Evolutionary conservation across 176 grass and related monocot genomes (phyloP), one percentile per base, ranked within the genome.

Genomic region (Lolium perenne): DNA sequence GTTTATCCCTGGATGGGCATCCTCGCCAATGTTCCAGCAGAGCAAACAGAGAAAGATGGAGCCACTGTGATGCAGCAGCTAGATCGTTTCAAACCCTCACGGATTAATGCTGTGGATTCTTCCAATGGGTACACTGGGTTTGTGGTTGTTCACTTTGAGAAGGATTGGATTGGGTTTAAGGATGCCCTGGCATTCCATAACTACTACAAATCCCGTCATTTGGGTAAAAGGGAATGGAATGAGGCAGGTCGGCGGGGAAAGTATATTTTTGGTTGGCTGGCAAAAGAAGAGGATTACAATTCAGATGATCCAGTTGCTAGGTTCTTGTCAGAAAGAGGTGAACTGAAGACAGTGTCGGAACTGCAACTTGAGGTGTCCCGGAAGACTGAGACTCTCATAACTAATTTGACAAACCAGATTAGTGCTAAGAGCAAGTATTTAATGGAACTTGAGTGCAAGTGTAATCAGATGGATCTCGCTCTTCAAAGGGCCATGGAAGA

Each of bases 1-100:
- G 92, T 94, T 17, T 91, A 63, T 46, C 89, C 89, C 1, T 94
- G 89, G 92, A 94, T 91, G 92, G 89, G 89, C 21, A 50, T 94
- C 83, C 53, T 89, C 1, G 50, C 84, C 10, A 94, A 94, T 45
- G 83, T 91, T 56, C 80, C 86, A 45, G 69, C 15, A 2, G 88
- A 84, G 58, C 47, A 76, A 40, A 77, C 63, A 2, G 10, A 81
- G 6, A 55, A 48, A 15, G 81, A 29, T 59, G 86, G 62, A 67
- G 78, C 65, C 18, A 69, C 7, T 62, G 11, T 94, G 71, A 74
- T 88, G 80, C 38, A 81, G 40, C 61, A 60, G 61, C 32, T 91
- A 8, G 80, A 87, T 43, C 50, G 38, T 18, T 94, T 85, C 81
- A 84, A 73, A 13, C 92, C 92, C 5, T 3, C 48, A 49, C 59